A percentile compares a stretch with the other conserved stretches of the same genome.
These are phyloP conservation scores for Coprinopsis sp. DNA, from an alignment of 768 basidiomycete genomes.

Conservation along the genomic window DNA sequence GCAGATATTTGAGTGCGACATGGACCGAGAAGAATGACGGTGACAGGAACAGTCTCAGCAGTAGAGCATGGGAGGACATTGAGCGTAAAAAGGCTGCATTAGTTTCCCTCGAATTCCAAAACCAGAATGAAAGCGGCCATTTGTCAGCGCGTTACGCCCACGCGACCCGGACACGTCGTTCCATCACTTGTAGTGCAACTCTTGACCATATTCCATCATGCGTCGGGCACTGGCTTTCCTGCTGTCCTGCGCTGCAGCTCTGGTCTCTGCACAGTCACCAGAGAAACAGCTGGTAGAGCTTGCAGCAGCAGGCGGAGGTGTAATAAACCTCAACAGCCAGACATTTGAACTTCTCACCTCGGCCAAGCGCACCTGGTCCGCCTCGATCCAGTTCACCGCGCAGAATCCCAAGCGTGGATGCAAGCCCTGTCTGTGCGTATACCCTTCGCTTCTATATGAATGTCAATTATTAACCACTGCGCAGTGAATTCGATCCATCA, in stretches of 20 bases:
- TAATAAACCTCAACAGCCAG: slow-evolving; percentile 74
- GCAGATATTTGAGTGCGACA: slow-evolving; percentile 86
- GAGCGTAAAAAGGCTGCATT: no score
- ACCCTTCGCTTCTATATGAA: background rate
- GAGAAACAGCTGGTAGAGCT: slow-evolving; percentile 64
- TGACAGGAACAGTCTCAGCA: slow-evolving; percentile 88
- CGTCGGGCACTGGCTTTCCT: slow-evolving; percentile 25
- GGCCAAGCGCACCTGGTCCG: slow-evolving; percentile 80
- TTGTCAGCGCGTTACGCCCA: slow-evolving; percentile 14
- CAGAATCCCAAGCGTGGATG: slow-evolving; percentile 78
- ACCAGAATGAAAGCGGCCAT: no score
- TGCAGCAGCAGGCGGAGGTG: slow-evolving; percentile 67
- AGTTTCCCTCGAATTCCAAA: no score
- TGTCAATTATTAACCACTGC: slow-evolving; percentile 7
- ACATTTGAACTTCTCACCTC: slow-evolving; percentile 75
- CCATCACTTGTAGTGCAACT: slow-evolving; percentile 16
- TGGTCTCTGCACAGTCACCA: slow-evolving; percentile 25
- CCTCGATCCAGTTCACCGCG: slow-evolving; percentile 87
- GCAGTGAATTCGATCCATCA: slow-evolving; percentile 82
- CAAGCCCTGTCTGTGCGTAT: slow-evolving; percentile 82
- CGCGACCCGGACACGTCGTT: slow-evolving; percentile 25
- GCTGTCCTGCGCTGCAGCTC: slow-evolving; percentile 26
- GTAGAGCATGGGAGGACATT: slow-evolving; percentile 75
- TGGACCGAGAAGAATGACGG: slow-evolving; percentile 92
- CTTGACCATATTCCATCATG: slow-evolving; percentile 8